Conservation (phyloP, 1,284 basidiomycete species). For the Sanghuangporus baumii region DNA sequence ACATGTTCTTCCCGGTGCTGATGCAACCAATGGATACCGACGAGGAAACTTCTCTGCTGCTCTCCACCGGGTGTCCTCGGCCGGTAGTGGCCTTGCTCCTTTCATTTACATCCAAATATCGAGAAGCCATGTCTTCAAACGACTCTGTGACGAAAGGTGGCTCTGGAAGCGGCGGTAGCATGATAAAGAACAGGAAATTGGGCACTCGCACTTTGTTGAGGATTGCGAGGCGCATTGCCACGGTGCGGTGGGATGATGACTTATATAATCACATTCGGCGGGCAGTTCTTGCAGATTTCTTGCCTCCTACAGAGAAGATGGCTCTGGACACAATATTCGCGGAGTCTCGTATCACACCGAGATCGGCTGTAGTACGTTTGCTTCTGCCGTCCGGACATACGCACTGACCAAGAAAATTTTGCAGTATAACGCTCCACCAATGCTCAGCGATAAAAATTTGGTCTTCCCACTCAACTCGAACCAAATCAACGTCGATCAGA, state of each 20-base stretch:
- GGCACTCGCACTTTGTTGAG: constrained; percentile 56
- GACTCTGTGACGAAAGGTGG: constrained; percentile 19
- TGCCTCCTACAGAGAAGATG: constrained; percentile 52
- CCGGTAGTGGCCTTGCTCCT: constrained; percentile 32
- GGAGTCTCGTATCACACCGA: constrained; percentile 42
- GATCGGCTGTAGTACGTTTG: constrained; percentile 34
- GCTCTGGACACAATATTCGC: constrained; percentile 47
- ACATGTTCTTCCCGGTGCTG: constrained; percentile 62
- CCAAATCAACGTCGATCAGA: constrained; percentile 22
- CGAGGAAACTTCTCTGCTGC: constrained; percentile 44
- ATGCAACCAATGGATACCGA: constrained; percentile 48
- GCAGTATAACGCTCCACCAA: constrained; percentile 47
- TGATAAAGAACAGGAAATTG: constrained; percentile 55
- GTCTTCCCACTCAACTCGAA: constrained; percentile 41
- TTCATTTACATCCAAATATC: constrained; percentile 51
- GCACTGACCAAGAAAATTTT: background rate
- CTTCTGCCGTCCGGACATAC: background rate
- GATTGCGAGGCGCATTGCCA: constrained; percentile 44
- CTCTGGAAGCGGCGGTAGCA: constrained; percentile 21
- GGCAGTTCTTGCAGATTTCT: constrained; percentile 52
- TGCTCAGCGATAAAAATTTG: constrained; percentile 33
- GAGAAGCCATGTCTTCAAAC: constrained; percentile 46
- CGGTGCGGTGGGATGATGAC: constrained; percentile 39
- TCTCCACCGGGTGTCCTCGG: constrained; percentile 36
- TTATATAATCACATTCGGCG: constrained; percentile 42